Evolutionary conservation across 768 basidiomycete genomes (phyloP), one percentile per base, ranked within the genome.

Genomic region (Roridomyces roridus): DNA sequence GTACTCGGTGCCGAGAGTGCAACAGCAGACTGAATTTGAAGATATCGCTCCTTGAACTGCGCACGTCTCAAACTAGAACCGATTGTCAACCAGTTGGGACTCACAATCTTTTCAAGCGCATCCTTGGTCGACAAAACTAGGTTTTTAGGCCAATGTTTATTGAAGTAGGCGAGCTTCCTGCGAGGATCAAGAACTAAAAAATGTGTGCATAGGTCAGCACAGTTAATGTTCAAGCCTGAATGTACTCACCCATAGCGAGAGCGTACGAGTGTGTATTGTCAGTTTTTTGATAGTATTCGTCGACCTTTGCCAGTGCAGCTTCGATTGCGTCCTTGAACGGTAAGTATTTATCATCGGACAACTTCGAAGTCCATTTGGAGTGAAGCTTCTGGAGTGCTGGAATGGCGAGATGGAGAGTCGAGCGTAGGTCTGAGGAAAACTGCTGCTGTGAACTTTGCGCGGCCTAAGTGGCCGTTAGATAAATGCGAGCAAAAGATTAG

Each of bases 251-350:
- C 66, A 78, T 74, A 1, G 69, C 57, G 25, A 75, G 52, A 10
- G 72, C 65, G 51, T 74, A 71, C 10, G 70, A 71, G 52, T 70
- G 63, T 6, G 65, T 69, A 15, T 72, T 70, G 2, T 53, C 55
- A 4, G 71, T 71, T 39, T 68, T 66, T 29, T 70, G 58, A 55
- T 77, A 75, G 50, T 77, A 75, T 23, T 72, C 64, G 17, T 60
- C 50, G 17, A 77, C 59, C 57, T 77, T 78, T 1, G 57, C 43
- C 20, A 65, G 47, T 1, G 63, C 77, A 1, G 67, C 67, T 10
- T 63, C 35, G 8, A 77, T 50, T 4, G 66, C 70, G 39, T 34
- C 2, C 18, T 17, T 12, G 57, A 73, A 72, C 0, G 45, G 39
- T 1, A 18, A 46, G 49, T 70, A 73, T 37, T 67, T 61, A 1